Conservation (phyloP, 192 early-diverging fungal species). For the Radiomyces spectabilis region DNA sequence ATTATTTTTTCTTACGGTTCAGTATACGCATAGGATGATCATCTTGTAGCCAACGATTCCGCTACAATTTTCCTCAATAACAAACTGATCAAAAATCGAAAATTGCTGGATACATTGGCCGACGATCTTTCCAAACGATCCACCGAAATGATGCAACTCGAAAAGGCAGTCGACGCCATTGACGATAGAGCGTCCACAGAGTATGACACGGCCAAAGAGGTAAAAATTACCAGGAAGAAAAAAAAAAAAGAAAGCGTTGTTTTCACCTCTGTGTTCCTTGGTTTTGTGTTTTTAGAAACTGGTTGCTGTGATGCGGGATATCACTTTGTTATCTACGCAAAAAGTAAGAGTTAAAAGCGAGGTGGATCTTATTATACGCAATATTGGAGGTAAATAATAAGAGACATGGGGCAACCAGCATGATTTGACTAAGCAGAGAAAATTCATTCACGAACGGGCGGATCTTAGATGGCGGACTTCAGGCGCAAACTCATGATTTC, state of each 20-base stretch:
- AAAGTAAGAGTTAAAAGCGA: constrained; percentile 43
- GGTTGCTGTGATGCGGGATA: constrained; percentile 40
- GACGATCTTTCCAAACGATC: constrained; percentile 40
- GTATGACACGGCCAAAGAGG: constrained; percentile 53
- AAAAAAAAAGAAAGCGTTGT: neutral
- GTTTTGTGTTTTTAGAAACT: constrained; percentile 34
- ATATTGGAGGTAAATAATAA: constrained; percentile 48
- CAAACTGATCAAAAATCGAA: constrained; percentile 49
- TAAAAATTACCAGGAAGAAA: constrained; percentile 3
- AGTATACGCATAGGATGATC: constrained; percentile 16
- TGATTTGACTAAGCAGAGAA: too few species aligned
- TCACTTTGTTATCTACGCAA: constrained; percentile 40
- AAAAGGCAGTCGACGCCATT: constrained; percentile 45
- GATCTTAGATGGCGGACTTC: constrained; percentile 46
- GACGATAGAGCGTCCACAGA: constrained; percentile 24
- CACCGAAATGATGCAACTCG: constrained; percentile 42
- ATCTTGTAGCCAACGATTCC: constrained; percentile 50
- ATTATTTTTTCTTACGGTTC: neutral
- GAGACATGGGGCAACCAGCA: too few species aligned
- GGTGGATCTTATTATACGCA: constrained; percentile 54
- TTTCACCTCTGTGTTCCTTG: too few species aligned
- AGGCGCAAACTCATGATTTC: constrained; percentile 54
- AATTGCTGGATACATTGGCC: constrained; percentile 37
- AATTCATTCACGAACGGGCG: too few species aligned
- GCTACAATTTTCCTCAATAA: constrained; percentile 59